A percentile compares a stretch with the other conserved stretches of the same genome.
Evolutionary conservation across 169 alveolate species (phyloP).

Genomic region (Eimeria acervulina): DNA sequence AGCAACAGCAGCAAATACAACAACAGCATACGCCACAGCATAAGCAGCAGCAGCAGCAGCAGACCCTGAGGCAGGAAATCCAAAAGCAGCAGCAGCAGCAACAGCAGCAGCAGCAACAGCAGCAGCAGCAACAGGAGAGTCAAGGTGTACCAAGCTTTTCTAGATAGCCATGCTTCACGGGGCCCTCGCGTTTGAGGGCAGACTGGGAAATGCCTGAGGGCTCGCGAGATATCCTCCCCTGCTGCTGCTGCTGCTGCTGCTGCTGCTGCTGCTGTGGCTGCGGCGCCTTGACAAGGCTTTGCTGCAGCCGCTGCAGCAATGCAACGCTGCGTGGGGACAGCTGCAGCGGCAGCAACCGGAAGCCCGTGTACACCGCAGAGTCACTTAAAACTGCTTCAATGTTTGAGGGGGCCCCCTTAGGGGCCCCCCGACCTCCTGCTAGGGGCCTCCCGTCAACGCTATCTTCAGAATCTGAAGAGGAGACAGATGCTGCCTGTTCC

Average conservation of each 20-base stretch:
- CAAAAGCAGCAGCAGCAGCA: neutral
- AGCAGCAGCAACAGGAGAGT: neutral
- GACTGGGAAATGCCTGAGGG: neutral
- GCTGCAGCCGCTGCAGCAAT: constrained; percentile 54
- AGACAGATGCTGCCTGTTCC: neutral
- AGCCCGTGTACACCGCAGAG: neutral
- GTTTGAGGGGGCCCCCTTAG: neutral
- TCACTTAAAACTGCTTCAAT: neutral
- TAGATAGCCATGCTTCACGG: neutral
- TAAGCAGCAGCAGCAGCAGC: too few relatives aligned
- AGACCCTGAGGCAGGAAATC: neutral
- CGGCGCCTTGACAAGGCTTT: neutral
- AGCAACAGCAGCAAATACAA: neutral
- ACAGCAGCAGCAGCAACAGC: neutral
- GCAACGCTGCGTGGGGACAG: constrained; percentile 41
- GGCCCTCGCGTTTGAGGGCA: neutral
- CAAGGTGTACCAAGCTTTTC: neutral
- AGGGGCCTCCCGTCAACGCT: neutral
- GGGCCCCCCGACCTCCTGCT: neutral
- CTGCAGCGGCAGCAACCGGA: constrained; percentile 5
- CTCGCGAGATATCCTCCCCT: neutral
- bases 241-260: constrained; percentile 10
- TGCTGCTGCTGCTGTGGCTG: constrained; percentile 33
- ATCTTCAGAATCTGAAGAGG: constrained; percentile 7
- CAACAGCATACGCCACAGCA: too few relatives aligned